phyloP scores from a whole-genome alignment of 1,284 basidiomycete species.

The Kwoniella shivajii region DNA sequence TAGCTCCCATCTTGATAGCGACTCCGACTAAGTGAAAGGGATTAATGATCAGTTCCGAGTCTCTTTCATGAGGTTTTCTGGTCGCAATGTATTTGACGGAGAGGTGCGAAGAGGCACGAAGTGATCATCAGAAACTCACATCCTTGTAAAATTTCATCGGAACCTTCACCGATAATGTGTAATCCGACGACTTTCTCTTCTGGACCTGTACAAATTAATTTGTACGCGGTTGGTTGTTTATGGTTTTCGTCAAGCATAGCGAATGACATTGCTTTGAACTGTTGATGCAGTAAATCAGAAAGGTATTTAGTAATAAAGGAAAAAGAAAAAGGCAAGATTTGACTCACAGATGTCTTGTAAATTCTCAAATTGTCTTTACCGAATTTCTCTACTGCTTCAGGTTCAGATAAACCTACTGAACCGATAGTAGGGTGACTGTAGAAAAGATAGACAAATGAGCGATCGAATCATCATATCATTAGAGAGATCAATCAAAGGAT shows the following conservation, averaged over 20 bases:
- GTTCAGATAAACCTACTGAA: conserved; percentile 87
- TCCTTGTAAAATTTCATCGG: conserved; percentile 91
- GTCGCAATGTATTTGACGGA: background rate
- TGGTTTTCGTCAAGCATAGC: conserved; percentile 79
- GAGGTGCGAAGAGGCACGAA: background rate
- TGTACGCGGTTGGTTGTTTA: conserved; percentile 92
- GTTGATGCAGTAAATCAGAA: too few relatives aligned
- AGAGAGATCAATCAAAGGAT: background rate
- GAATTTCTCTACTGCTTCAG: conserved; percentile 82
- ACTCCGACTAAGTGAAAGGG: conserved; percentile 63
- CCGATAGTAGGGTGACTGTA: conserved; percentile 86
- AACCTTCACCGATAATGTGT: conserved; percentile 87
- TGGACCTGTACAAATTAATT: conserved; percentile 79
- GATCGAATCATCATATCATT: conserved; percentile 4
- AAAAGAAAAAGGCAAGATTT: background rate
- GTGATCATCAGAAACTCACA: conserved; percentile 56
- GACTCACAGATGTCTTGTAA: conserved; percentile 64
- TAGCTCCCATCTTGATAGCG: conserved; percentile 92
- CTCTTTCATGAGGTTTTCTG: background rate
- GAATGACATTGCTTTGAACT: conserved; percentile 82
- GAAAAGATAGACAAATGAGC: background rate
- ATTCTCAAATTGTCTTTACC: conserved; percentile 85
- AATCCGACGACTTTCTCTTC: conserved; percentile 94
- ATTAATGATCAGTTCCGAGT: background rate
- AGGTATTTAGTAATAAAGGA: too few relatives aligned